Percentiles rank a stretch among this genome's conserved stretches.
Evolutionary conservation across 2,329 filamentous ascomycete species (phyloP).

Genomic region (Incumbomyces delicatus): DNA sequence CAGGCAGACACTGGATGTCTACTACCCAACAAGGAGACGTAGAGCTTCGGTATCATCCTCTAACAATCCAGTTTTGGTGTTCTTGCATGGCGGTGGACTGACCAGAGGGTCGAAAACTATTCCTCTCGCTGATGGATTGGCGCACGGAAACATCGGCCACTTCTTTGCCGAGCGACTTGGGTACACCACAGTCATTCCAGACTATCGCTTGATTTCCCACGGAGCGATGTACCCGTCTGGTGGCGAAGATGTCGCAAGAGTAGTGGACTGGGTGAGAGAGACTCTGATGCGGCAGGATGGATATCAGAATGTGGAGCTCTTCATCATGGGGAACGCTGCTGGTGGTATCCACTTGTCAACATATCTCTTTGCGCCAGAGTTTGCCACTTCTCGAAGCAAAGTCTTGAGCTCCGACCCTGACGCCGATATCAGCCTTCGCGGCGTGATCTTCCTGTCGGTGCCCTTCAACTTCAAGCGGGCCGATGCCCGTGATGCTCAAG

Average conservation of each 20-base stretch:
- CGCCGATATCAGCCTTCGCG: background rate
- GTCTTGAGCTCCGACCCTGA: background rate
- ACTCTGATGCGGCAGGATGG: slow-evolving; percentile 17
- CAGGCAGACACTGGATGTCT: slow-evolving; percentile 33
- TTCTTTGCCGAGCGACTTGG: slow-evolving; percentile 30
- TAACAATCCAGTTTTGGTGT: slow-evolving; percentile 31
- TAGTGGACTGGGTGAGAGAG: slow-evolving; percentile 27
- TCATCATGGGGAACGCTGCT: slow-evolving; percentile 33
- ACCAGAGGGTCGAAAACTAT: slow-evolving; percentile 26
- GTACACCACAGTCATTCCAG: slow-evolving; percentile 28
- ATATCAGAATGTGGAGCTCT: slow-evolving; percentile 25
- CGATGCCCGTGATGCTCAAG: slow-evolving; percentile 23
- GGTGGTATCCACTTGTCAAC: slow-evolving; percentile 32
- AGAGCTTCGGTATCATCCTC: slow-evolving; percentile 24
- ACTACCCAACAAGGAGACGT: slow-evolving; percentile 23
- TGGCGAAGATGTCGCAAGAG: slow-evolving; percentile 30
- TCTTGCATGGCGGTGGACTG: slow-evolving; percentile 35
- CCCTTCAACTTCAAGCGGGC: slow-evolving; percentile 7
- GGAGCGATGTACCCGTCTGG: slow-evolving; percentile 33
- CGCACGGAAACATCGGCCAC: slow-evolving; percentile 30
- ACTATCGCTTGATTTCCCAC: slow-evolving; percentile 32
- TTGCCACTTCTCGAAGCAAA: slow-evolving; percentile 2
- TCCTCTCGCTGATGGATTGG: slow-evolving; percentile 21
- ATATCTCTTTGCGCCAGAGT: slow-evolving; percentile 24
- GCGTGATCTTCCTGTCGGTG: slow-evolving; percentile 6